phyloP scores from a whole-genome alignment of 345 rosid genomes.

The Psidium friedrichsthalianum region DNA sequence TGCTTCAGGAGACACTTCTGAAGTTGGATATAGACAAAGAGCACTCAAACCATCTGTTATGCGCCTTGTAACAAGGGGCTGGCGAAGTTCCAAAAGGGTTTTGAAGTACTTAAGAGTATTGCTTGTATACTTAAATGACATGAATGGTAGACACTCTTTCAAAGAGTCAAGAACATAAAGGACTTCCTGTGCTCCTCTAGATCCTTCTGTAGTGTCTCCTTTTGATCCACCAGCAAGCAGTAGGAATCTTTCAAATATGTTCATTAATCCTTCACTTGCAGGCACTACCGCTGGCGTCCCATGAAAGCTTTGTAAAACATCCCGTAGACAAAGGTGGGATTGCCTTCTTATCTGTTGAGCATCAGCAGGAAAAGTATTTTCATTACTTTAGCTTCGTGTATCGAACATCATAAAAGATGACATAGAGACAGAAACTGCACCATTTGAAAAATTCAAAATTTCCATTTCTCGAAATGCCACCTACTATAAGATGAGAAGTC shows the following conservation, averaged over 20 bases:
- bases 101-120: constrained; percentile 50
- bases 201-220: constrained; percentile 29
- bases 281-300: constrained; percentile 34
- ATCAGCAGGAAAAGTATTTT: not conserved
- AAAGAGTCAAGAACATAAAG: constrained; percentile 54
- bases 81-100: constrained; percentile 46
- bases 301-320: constrained; percentile 42
- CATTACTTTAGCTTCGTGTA: not conserved
- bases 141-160: constrained; percentile 67
- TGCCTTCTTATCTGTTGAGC: constrained; percentile 66
- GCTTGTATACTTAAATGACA: constrained; percentile 46
- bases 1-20: constrained; percentile 53
- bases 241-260: constrained; percentile 52
- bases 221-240: constrained; percentile 63
- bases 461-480: not conserved
- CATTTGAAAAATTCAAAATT: not conserved
- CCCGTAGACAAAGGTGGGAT: constrained; percentile 46
- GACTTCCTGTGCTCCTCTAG: constrained; percentile 73
- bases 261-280: constrained; percentile 68
- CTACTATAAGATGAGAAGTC: not conserved
- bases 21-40: constrained; percentile 39
- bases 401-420: not conserved
- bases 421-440: not conserved
- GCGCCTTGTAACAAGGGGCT: constrained; percentile 57
- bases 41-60: constrained; percentile 59